Conservation (phyloP, 345 rosid species). For the Physaria fendleri region DNA sequence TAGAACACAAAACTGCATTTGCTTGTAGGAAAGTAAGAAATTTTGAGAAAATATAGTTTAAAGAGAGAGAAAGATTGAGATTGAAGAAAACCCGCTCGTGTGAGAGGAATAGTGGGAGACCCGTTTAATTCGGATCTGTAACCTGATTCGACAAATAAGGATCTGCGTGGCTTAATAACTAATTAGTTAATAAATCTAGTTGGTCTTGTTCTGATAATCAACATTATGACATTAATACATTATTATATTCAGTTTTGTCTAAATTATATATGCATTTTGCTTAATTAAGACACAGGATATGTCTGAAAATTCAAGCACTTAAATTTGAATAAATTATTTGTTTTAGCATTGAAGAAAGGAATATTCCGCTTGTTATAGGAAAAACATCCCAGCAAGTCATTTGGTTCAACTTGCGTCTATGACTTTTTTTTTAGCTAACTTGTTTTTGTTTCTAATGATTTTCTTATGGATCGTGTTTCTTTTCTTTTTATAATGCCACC, state of each 20-base stretch:
- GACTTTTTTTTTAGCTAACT: constrained; percentile 11
- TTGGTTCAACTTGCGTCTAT: constrained; percentile 18
- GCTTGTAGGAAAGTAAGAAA: constrained; percentile 7
- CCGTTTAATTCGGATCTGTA: constrained; percentile 19
- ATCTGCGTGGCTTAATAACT: not conserved
- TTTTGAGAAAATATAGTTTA: not conserved
- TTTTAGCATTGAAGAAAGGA: too few species aligned
- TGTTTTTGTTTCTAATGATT: constrained; percentile 1
- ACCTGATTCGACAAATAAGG: constrained; percentile 20
- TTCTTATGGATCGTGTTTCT: too few species aligned
- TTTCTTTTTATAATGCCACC: too few species aligned
- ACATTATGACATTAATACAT: too few species aligned
- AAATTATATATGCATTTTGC: too few species aligned
- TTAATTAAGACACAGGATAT: too few species aligned
- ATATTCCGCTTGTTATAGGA: constrained; percentile 11
- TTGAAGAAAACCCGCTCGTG: not conserved
- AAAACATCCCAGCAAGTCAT: constrained; percentile 24
- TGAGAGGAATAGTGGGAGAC: constrained; percentile 1
- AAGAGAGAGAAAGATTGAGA: not conserved
- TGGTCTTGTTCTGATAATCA: too few species aligned
- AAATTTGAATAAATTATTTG: too few species aligned
- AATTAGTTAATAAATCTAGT: too few species aligned
- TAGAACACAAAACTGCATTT: constrained; percentile 26
- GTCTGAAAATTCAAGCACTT: too few species aligned
- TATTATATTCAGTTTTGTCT: too few species aligned